A percentile compares a stretch with the other conserved stretches of the same genome.
phyloP scores from a whole-genome alignment of 768 basidiomycete genomes.

The Mycena indigotica region DNA sequence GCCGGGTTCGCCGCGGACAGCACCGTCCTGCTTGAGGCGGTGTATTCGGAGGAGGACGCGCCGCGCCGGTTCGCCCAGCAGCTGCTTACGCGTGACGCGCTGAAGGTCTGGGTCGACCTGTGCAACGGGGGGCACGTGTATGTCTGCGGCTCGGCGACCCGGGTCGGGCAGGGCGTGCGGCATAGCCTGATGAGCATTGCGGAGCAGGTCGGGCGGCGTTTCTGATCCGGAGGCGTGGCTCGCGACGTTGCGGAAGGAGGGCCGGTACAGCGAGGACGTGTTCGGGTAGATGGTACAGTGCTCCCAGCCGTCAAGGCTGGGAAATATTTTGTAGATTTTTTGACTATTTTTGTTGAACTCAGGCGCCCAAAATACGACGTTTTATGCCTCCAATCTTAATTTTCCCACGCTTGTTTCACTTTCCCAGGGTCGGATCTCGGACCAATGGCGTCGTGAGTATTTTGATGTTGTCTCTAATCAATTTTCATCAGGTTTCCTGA shows the following conservation, averaged over 20 bases:
- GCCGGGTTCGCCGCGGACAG: conserved; percentile 6
- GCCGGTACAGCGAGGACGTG: conserved; percentile 18
- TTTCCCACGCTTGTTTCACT: no score
- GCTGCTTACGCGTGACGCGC: conserved; percentile 12
- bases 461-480: no score
- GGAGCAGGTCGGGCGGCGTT: conserved; percentile 1
- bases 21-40: conserved; percentile 10
- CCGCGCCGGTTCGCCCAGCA: conserved; percentile 19
- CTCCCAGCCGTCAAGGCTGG: no score
- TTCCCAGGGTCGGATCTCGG: no score
- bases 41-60: conserved; percentile 10
- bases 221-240: neutral
- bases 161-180: conserved; percentile 1
- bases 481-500: no score
- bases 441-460: no score
- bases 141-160: conserved; percentile 1
- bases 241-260: conserved; percentile 2
- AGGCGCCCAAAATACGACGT: no score
- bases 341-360: no score
- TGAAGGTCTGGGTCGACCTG: conserved; percentile 14
- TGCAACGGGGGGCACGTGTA: conserved; percentile 6
- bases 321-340: no score
- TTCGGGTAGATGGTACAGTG: no score
- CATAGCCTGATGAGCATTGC: conserved; percentile 3
- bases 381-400: no score